A percentile compares a stretch with the other conserved stretches of the same genome.
phyloP scores from a whole-genome alignment of 2,329 filamentous ascomycete species.

The Colletotrichum tanaceti region DNA sequence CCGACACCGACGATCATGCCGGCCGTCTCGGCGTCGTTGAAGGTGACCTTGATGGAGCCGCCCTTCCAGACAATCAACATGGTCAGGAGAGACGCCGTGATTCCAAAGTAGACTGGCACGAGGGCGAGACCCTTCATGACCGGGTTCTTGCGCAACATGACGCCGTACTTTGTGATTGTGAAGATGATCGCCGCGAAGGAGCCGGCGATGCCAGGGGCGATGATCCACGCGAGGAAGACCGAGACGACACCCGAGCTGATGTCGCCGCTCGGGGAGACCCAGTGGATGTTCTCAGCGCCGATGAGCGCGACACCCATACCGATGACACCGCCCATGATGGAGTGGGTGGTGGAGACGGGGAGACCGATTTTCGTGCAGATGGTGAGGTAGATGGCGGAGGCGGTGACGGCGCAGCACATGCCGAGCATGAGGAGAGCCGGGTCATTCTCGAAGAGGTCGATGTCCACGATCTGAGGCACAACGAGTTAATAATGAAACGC shows the following conservation, averaged over 20 bases:
- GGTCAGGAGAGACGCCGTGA: conserved; percentile 56
- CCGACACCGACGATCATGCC: conserved; percentile 63
- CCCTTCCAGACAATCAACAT: conserved; percentile 43
- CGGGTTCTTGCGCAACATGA: conserved; percentile 56
- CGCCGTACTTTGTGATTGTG: conserved; percentile 55
- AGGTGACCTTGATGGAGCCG: conserved; percentile 36
- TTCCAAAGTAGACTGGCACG: conserved; percentile 68
- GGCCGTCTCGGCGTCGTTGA: conserved; percentile 51
- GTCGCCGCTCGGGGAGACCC: conserved; percentile 48
- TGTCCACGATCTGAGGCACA: conserved; percentile 51
- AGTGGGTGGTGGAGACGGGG: conserved; percentile 60
- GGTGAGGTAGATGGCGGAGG: conserved; percentile 56
- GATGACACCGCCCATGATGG: conserved; percentile 57
- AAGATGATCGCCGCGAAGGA: conserved; percentile 58
- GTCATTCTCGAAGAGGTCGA: conserved; percentile 52
- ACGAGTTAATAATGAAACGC: not conserved
- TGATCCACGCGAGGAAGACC: conserved; percentile 59
- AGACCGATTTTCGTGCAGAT: conserved; percentile 50
- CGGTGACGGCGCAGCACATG: conserved; percentile 54
- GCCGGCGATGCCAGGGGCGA: conserved; percentile 59
- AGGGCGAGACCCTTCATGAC: conserved; percentile 54
- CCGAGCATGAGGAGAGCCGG: conserved; percentile 57
- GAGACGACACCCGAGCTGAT: conserved; percentile 55
- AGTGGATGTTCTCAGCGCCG: conserved; percentile 55
- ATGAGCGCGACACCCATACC: conserved; percentile 58